Percentiles rank a stretch among this genome's conserved stretches.
phyloP scores from a whole-genome alignment of 2,329 filamentous ascomycete genomes.

The Ascochyta pisi region DNA sequence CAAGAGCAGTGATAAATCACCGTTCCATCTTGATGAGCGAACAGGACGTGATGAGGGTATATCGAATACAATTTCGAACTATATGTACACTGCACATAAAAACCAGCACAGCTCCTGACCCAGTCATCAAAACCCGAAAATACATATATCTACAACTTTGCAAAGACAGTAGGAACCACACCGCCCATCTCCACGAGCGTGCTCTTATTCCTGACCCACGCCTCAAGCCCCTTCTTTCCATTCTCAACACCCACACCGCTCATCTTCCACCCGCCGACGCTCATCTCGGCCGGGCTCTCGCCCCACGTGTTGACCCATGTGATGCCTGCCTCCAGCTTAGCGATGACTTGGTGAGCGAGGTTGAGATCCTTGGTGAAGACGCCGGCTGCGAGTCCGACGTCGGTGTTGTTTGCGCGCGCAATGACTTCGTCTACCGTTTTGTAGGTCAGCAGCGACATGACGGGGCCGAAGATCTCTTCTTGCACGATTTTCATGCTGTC shows the following conservation, averaged over 20 bases:
- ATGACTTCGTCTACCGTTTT: conserved; percentile 73
- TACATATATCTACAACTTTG: conserved; percentile 32
- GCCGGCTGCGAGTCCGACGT: conserved; percentile 80
- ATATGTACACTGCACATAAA: not conserved
- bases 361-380: conserved; percentile 82
- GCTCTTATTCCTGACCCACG: conserved; percentile 87
- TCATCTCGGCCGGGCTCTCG: conserved; percentile 91
- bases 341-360: conserved; percentile 73
- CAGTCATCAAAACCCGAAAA: not conserved
- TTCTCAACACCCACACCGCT: conserved; percentile 90
- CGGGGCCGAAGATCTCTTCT: conserved; percentile 90
- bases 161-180: conserved; percentile 72
- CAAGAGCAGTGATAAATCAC: not conserved
- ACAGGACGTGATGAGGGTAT: not conserved
- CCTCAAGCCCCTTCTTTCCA: conserved; percentile 76
- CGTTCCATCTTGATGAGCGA: no score
- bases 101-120: not conserved
- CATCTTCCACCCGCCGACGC: conserved; percentile 90
- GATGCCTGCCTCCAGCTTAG: conserved; percentile 79
- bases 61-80: not conserved
- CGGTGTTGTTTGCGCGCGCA: conserved; percentile 75
- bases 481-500: conserved; percentile 80
- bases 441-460: conserved; percentile 82
- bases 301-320: conserved; percentile 96
- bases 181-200: conserved; percentile 84